Base-by-base conservation (phyloP, 306 rosid species). In the Quercus glauca region DNA sequence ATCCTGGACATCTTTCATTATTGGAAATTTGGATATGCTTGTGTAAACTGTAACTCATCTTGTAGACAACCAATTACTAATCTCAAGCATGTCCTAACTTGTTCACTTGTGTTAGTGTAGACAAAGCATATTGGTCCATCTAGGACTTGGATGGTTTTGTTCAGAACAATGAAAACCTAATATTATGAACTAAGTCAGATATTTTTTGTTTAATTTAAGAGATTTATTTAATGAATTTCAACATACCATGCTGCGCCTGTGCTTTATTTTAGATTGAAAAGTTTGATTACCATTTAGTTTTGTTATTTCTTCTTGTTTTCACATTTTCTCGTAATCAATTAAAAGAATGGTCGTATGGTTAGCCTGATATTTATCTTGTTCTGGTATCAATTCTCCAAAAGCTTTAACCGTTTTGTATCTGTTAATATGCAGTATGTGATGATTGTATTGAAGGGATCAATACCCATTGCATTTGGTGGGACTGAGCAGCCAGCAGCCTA, bases 381-480 rank as follows among this genome's bases (percentile, higher is more conserved):
- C 58, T 68, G 13, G 37, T 52, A 4, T 55, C 69, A 56, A 35
- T 72, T 58, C 80, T 28, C 63, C 41, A 28, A 78, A 72, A 20
- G 35, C 21, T 33, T 17, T 52, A 10, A 20, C 31, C 4, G 14
- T 73, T 31, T 31, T 5, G 55, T 67, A 41, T 37, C 73, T 78
- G 25, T 52, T 41, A 57, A 60, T 69, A 60, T 86, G 82, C 91
- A 95, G 99, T 91, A 93, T 87, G 98, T 93, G 88, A 95, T 95
- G 98, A 78, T 91, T 81, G 98, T 93, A 45, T 86, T 95, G 88
- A 93, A 93, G 84, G 99, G 99, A 74, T 95, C 99, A 17, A 84
- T 93, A 43, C 98, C 99, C 77, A 85, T 95, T 8, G 35, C 99
- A 73, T 95, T 95, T 88, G 96, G 97, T 75, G 99, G 97, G 69